A percentile compares a stretch with the other conserved stretches of the same genome.
phyloP scores from a whole-genome alignment of 108 stramenopile species.

The Thalassiosira profunda region DNA sequence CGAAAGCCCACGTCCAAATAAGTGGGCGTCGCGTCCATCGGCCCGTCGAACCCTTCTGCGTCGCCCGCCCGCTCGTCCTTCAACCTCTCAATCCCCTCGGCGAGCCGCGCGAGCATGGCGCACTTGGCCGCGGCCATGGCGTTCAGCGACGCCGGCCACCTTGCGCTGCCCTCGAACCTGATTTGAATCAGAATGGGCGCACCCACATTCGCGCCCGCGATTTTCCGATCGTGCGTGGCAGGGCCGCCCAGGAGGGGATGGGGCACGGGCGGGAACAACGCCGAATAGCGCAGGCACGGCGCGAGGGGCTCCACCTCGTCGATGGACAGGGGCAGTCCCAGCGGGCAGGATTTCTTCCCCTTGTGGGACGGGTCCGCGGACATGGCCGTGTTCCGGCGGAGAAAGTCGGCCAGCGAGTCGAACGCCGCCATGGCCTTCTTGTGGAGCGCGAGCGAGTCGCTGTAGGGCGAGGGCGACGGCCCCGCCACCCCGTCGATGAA shows the following conservation, averaged over 20 bases:
- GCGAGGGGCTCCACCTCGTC: constrained; percentile 85
- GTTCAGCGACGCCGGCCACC: constrained; percentile 85
- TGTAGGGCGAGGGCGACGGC: constrained; percentile 32
- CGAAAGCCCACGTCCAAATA: constrained; percentile 73
- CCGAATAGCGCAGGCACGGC: constrained; percentile 78
- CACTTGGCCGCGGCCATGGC: constrained; percentile 92
- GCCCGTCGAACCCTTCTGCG: constrained; percentile 79
- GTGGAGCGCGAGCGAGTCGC: constrained; percentile 54
- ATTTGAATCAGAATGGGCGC: constrained; percentile 81
- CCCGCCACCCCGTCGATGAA: constrained; percentile 64
- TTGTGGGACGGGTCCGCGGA: constrained; percentile 15
- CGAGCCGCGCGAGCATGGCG: constrained; percentile 85
- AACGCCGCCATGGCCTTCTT: constrained; percentile 75
- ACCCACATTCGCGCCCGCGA: constrained; percentile 58
- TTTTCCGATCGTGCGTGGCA: constrained; percentile 35
- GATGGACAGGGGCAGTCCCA: constrained; percentile 82
- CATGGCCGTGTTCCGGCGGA: constrained; percentile 56
- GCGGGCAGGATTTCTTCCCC: constrained; percentile 31
- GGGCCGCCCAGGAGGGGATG: constrained; percentile 77
- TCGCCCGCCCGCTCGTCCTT: too few relatives aligned
- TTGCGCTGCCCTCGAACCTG: constrained; percentile 75
- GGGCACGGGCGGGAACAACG: constrained; percentile 75
- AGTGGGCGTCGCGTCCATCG: constrained; percentile 60
- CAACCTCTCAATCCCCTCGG: constrained; percentile 78
- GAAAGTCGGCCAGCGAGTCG: constrained; percentile 68